Evolutionary conservation across 495 filamentous ascomycete species (phyloP).

Genomic region (Opeltia flavorubescens): DNA sequence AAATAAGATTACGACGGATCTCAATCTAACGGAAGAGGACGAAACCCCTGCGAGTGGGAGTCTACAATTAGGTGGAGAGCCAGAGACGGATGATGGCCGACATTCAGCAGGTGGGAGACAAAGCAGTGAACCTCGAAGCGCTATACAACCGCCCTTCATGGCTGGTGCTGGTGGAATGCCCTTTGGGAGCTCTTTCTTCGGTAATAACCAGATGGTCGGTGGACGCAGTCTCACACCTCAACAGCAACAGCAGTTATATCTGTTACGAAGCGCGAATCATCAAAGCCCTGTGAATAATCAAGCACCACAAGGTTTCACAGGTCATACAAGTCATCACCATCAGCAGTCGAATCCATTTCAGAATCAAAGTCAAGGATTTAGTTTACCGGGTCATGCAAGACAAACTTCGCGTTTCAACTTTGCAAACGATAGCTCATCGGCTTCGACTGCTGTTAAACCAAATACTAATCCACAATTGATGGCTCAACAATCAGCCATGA

Average conservation of each 20-base stretch:
- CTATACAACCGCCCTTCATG: constrained; percentile 58
- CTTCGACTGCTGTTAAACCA: constrained; percentile 62
- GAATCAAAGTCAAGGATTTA: constrained; percentile 34
- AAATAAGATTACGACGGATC: constrained; percentile 39
- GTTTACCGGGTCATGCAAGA: constrained; percentile 53
- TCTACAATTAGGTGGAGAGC: constrained; percentile 78
- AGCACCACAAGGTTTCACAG: constrained; percentile 38
- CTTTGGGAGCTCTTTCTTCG: constrained; percentile 34
- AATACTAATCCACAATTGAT: constrained; percentile 71
- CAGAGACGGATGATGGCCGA: constrained; percentile 48
- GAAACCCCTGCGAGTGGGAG: constrained; percentile 65
- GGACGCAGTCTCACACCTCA: constrained; percentile 64
- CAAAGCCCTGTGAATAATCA: constrained; percentile 40
- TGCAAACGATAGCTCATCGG: constrained; percentile 54
- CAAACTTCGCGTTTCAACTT: constrained; percentile 85
- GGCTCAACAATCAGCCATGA: constrained; percentile 79
- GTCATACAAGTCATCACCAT: constrained; percentile 17
- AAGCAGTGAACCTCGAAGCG: constrained; percentile 35
- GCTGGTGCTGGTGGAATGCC: constrained; percentile 32
- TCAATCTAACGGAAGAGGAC: constrained; percentile 31
- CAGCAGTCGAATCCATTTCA: constrained; percentile 47
- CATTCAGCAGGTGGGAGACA: constrained; percentile 37
- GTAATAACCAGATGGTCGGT: constrained; percentile 40
- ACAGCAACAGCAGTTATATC: constrained; percentile 59
- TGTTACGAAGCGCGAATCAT: constrained; percentile 47